Percentiles rank a stretch among this genome's conserved stretches.
These are phyloP conservation scores for Epichloe baconii DNA, from an alignment of 2,329 filamentous ascomycete species.

Conservation along the genomic window DNA sequence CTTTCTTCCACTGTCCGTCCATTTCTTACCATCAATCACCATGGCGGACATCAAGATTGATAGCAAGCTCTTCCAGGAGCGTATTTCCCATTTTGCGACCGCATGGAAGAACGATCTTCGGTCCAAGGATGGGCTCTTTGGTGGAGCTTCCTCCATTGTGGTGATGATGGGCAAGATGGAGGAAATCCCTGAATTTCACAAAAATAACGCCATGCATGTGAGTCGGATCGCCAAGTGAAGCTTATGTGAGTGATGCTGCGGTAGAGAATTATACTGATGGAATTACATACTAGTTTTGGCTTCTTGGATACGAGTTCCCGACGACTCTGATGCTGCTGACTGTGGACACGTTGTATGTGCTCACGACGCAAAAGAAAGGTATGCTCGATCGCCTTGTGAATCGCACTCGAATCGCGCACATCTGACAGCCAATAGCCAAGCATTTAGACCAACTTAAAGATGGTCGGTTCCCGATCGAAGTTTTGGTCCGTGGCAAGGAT, in stretches of 20 bases:
- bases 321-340: conserved; percentile 92
- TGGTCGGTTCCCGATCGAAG: conserved; percentile 83
- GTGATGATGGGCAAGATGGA: conserved; percentile 93
- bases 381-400: conserved; percentile 4
- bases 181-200: conserved; percentile 75
- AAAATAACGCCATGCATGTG: conserved; percentile 95
- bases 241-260: not conserved
- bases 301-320: conserved; percentile 96
- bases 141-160: conserved; percentile 73
- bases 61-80: conserved; percentile 84
- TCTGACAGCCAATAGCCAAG: conserved; percentile 50
- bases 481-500: conserved; percentile 85
- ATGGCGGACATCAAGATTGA: conserved; percentile 90
- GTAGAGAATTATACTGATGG: not conserved
- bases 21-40: conserved; percentile 25
- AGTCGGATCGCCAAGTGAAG: conserved; percentile 18
- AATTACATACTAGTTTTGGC: conserved; percentile 62
- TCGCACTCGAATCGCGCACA: not conserved
- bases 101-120: conserved; percentile 97
- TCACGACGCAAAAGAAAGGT: conserved; percentile 96
- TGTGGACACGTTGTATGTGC: conserved; percentile 72
- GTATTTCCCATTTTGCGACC: conserved; percentile 71
- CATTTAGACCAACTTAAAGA: conserved; percentile 86
- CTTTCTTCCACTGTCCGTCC: conserved; percentile 14
- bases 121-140: conserved; percentile 71